Conservation (phyloP, 306 rosid genomes). For the Gastrolobium villosum region DNA sequence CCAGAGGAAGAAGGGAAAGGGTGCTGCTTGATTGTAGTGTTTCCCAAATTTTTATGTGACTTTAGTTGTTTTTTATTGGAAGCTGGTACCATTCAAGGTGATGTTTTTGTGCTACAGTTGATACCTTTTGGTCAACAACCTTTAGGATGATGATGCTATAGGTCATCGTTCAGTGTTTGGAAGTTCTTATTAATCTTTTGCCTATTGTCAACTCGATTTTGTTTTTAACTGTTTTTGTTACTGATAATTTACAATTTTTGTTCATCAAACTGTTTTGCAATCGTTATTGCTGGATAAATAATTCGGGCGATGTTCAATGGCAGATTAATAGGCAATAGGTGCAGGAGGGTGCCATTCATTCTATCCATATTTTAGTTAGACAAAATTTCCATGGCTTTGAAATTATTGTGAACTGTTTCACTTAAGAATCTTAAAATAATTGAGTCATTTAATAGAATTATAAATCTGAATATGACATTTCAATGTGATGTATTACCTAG, state of each 20-base stretch:
- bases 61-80: background rate
- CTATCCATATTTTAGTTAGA: too few relatives aligned
- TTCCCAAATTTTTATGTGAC: constrained; percentile 2
- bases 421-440: too few relatives aligned
- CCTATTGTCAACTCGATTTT: constrained; percentile 35
- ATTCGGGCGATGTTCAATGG: background rate
- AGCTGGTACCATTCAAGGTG: background rate
- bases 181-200: background rate
- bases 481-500: too few relatives aligned
- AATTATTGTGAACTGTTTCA: too few relatives aligned
- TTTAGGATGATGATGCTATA: constrained; percentile 7
- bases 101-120: constrained; percentile 9
- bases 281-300: background rate
- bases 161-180: constrained; percentile 5
- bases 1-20: constrained; percentile 64
- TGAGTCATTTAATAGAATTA: too few relatives aligned
- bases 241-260: constrained; percentile 23
- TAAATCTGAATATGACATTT: too few relatives aligned
- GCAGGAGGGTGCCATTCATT: too few relatives aligned
- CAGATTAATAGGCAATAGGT: too few relatives aligned
- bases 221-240: constrained; percentile 2
- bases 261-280: background rate
- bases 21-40: constrained; percentile 51
- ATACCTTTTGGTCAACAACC: constrained; percentile 8
- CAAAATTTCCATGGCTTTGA: too few relatives aligned